Base-by-base conservation (phyloP, 148 eudicot genomes). In the Rhododendron griersonianum region DNA sequence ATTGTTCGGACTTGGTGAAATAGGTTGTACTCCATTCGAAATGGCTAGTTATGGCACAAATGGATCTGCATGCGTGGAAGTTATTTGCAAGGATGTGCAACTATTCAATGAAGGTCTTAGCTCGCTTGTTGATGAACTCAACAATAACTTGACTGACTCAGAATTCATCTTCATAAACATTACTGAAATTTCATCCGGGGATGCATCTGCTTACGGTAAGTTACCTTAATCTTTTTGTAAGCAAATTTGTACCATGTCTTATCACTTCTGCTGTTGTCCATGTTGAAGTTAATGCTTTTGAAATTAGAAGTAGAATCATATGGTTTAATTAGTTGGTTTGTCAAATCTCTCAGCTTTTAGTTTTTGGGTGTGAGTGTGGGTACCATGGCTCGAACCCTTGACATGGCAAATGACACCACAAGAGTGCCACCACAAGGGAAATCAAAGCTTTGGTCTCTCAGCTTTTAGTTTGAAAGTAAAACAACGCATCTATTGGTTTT, bases 1-100 rank as follows among this genome's bases (percentile, higher is more conserved):
- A 13, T 0, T 94, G 44, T 92, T 92, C 39, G 94, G 93, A 28
- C 67, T 93, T 0, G 89, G 94, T 2, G 86, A 82, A 4, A 74
- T 94, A 77, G 96, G 96, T 8, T 94, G 96, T 73, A 89, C 90
- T 81, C 95, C 94, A 1, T 8, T 15, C 0, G 85, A 80, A 71
- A 51, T 81, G 25, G 76, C 63, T 57, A 44, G 3, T 11, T 45
- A 80, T n/a, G 81, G 80, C 63, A 44, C 83, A 3, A 59, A 80
- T 25, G 78, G 85, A 25, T 53, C 85, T 33, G 50, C 50, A 47
- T 94, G 96, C 57, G 86, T 88, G 0, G 82, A 74, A 33, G 8
- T 3, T n/a, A 73, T 87, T 80, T 88, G 91, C 78, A 33, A 0
- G 0, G 87, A 81, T 33, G 85, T 91, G 11, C 86, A 85, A 47